These are phyloP conservation scores for Lunasporangiospora selenospora DNA, from an alignment of 192 early-diverging fungal genomes.

Conservation along the genomic window DNA sequence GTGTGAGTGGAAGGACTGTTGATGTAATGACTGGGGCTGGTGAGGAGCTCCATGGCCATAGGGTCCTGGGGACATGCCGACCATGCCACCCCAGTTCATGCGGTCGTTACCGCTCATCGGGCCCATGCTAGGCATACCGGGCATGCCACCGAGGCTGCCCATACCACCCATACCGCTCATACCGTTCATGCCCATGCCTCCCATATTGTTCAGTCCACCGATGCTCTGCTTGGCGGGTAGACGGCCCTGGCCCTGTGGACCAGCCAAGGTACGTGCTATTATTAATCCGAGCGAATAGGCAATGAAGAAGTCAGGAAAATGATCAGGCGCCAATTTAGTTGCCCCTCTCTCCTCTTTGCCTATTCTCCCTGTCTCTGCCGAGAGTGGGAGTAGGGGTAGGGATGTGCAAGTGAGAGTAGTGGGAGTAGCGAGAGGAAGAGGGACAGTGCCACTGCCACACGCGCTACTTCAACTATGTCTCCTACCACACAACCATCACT, in stretches of 20 bases:
- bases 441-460: too few relatives aligned
- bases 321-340: too few relatives aligned
- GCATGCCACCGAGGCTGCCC: constrained; percentile 14
- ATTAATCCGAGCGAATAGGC: too few relatives aligned
- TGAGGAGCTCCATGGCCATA: constrained; percentile 24
- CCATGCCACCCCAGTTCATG: constrained; percentile 16
- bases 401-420: too few relatives aligned
- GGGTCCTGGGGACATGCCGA: constrained; percentile 14
- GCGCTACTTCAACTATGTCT: too few relatives aligned
- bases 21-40: constrained; percentile 9
- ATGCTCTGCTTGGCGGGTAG: constrained; percentile 22
- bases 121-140: constrained; percentile 13
- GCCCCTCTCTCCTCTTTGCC: too few relatives aligned
- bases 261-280: constrained; percentile 4
- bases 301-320: too few relatives aligned
- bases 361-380: too few relatives aligned
- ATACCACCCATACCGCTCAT: constrained; percentile 35
- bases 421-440: too few relatives aligned
- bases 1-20: constrained; percentile 23
- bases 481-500: too few relatives aligned
- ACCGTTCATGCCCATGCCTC: constrained; percentile 16
- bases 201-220: constrained; percentile 23
- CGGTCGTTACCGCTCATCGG: constrained; percentile 12
- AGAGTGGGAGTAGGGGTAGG: too few relatives aligned
- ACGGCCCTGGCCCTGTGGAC: constrained; percentile 14